phyloP scores from a whole-genome alignment of 177 flowering plant species.

The Telopea speciosissima region DNA sequence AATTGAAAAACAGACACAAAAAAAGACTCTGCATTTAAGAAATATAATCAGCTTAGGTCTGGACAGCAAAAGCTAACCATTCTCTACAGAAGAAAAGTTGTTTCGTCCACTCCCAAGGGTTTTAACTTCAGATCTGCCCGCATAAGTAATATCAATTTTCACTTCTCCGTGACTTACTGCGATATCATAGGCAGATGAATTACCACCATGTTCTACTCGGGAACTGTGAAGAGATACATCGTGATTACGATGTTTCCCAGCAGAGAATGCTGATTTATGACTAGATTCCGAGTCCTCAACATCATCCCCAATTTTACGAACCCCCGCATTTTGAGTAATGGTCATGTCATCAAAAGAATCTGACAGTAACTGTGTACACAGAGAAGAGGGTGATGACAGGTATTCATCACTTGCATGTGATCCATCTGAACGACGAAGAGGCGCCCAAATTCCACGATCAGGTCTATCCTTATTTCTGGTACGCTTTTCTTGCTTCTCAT shows the following conservation, averaged over 20 bases:
- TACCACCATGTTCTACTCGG: constrained; percentile 20
- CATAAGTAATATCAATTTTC: constrained; percentile 29
- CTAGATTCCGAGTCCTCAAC: constrained; percentile 6
- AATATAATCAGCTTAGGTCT: not conserved
- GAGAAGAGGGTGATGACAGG: constrained; percentile 42
- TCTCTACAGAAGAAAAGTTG: constrained; percentile 36
- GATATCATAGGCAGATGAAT: constrained; percentile 10
- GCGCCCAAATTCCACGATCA: constrained; percentile 81
- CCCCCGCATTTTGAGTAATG: constrained; percentile 13
- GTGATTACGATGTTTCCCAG: constrained; percentile 14
- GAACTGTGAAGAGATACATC: constrained; percentile 12
- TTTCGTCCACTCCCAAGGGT: constrained; percentile 44
- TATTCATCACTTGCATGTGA: constrained; percentile 61
- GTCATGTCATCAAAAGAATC: constrained; percentile 45
- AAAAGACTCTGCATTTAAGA: not conserved
- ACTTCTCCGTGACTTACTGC: constrained; percentile 26
- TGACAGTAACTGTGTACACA: constrained; percentile 21
- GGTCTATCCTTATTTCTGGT: constrained; percentile 67
- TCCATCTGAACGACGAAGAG: constrained; percentile 71
- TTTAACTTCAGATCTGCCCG: constrained; percentile 35
- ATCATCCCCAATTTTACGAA: constrained; percentile 19
- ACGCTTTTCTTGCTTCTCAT: constrained; percentile 59
- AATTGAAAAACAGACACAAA: not conserved
- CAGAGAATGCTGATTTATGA: constrained; percentile 3
- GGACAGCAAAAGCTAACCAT: constrained; percentile 28